Percentiles rank a stretch among this genome's conserved stretches.
phyloP scores from a whole-genome alignment of 768 basidiomycete genomes.

The Boletus pseudo-olivaceus region DNA sequence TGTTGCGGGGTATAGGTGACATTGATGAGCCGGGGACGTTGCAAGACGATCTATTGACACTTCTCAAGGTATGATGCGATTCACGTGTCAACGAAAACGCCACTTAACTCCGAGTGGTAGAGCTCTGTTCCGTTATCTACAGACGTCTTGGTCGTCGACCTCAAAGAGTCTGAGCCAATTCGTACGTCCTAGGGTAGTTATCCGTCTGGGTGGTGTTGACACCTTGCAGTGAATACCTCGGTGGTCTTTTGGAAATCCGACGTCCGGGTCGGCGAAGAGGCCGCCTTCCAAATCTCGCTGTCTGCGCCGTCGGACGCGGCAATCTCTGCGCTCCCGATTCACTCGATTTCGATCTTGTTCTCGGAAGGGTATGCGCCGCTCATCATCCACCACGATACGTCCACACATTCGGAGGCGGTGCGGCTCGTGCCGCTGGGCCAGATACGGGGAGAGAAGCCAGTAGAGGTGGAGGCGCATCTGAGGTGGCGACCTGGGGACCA shows the following conservation, averaged over 20 bases:
- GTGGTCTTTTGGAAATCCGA: constrained; percentile 71
- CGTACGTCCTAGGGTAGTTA: constrained; percentile 40
- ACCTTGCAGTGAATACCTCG: constrained; percentile 53
- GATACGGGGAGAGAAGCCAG: constrained; percentile 36
- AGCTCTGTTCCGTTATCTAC: constrained; percentile 63
- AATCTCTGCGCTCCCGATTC: constrained; percentile 59
- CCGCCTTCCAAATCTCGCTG: constrained; percentile 74
- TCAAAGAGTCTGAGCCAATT: constrained; percentile 59
- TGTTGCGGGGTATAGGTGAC: constrained; percentile 33
- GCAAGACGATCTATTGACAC: constrained; percentile 68
- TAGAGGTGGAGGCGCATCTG: constrained; percentile 40
- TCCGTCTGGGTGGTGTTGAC: constrained; percentile 4
- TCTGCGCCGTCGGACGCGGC: constrained; percentile 46
- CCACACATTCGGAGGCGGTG: constrained; percentile 12
- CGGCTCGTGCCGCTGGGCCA: constrained; percentile 41
- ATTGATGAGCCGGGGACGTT: constrained; percentile 47
- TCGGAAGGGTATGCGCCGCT: constrained; percentile 47
- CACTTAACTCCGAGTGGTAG: constrained; percentile 35
- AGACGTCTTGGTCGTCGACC: constrained; percentile 59
- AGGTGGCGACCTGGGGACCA: constrained; percentile 54
- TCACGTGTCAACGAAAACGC: background rate
- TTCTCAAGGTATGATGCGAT: constrained; percentile 55
- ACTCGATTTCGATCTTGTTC: constrained; percentile 58
- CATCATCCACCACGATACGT: constrained; percentile 43
- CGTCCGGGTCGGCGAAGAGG: constrained; percentile 55